Percentiles rank a stretch among this genome's conserved stretches.
These are phyloP conservation scores for Colletotrichum euphorbiae DNA, from an alignment of 2,329 filamentous ascomycete species.

Conservation along the genomic window DNA sequence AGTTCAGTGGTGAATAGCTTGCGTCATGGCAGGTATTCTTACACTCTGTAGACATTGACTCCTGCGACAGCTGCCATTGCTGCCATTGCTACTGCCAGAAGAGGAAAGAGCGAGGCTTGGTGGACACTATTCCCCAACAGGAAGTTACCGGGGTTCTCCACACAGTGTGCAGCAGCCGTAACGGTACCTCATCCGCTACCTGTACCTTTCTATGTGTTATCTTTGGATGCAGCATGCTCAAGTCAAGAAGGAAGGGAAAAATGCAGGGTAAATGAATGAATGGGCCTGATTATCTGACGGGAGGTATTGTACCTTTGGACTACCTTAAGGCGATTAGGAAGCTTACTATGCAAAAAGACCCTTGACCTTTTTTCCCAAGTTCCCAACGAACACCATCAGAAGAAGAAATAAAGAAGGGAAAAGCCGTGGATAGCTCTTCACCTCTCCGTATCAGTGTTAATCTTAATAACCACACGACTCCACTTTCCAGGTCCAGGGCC, in stretches of 20 bases:
- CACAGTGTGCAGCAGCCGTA: conserved; percentile 4
- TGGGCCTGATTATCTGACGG: too few species aligned
- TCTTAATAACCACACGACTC: background rate
- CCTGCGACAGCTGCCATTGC: background rate
- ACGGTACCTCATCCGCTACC: conserved; percentile 34
- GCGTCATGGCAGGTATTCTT: background rate
- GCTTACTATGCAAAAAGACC: too few species aligned
- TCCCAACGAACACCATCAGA: too few species aligned
- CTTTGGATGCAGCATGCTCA: too few species aligned
- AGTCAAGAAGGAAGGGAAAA: too few species aligned
- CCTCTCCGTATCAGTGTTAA: conserved; percentile 1
- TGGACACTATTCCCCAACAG: conserved; percentile 18
- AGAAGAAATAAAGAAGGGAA: too few species aligned
- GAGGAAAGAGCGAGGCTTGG: conserved; percentile 5
- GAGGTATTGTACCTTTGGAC: too few species aligned
- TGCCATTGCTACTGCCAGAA: background rate
- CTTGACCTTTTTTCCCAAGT: too few species aligned
- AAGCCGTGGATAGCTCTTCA: too few species aligned
- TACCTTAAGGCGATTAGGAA: too few species aligned
- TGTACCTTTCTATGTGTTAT: background rate
- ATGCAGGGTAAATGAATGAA: too few species aligned
- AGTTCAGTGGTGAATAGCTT: background rate
- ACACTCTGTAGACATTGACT: background rate
- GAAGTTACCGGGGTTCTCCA: conserved; percentile 12
- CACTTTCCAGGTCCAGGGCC: conserved; percentile 14